Percentiles rank a stretch among this genome's conserved stretches.
Conservation (phyloP, 305 asterid genomes). For the Fraxinus platypoda region DNA sequence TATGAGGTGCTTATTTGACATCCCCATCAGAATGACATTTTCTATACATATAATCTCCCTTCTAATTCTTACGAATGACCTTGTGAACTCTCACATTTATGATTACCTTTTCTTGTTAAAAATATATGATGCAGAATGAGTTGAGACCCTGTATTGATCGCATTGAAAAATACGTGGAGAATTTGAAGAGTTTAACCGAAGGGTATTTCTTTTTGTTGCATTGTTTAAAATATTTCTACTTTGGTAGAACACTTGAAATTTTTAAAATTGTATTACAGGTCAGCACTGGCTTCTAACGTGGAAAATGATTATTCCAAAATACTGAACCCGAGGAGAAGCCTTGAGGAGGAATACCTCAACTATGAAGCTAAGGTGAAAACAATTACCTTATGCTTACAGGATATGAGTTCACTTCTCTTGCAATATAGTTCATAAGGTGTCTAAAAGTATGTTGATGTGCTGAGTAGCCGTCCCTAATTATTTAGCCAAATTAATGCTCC, state of each 20-base stretch:
- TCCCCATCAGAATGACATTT: not conserved
- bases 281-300: constrained; percentile 35
- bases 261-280: constrained; percentile 42
- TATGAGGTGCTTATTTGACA: constrained; percentile 63
- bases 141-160: constrained; percentile 74
- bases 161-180: constrained; percentile 75
- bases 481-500: constrained; percentile 3
- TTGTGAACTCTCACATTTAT: constrained; percentile 19
- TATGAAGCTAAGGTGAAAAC: constrained; percentile 77
- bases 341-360: constrained; percentile 90
- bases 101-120: not conserved
- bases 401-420: not conserved
- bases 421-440: not conserved
- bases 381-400: not conserved
- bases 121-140: constrained; percentile 54
- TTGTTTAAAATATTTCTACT: constrained; percentile 15
- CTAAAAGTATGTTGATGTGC: not conserved
- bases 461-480: constrained; percentile 5
- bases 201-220: constrained; percentile 47
- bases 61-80: not conserved
- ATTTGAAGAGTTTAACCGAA: constrained; percentile 65
- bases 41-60: not conserved
- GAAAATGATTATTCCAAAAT: constrained; percentile 47
- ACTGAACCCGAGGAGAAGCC: constrained; percentile 63
- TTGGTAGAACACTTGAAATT: constrained; percentile 13